Evolutionary conservation across 257 asterid species (phyloP), one percentile per base, ranked within the genome.

Genomic region (Thymus quinquecostatus): DNA sequence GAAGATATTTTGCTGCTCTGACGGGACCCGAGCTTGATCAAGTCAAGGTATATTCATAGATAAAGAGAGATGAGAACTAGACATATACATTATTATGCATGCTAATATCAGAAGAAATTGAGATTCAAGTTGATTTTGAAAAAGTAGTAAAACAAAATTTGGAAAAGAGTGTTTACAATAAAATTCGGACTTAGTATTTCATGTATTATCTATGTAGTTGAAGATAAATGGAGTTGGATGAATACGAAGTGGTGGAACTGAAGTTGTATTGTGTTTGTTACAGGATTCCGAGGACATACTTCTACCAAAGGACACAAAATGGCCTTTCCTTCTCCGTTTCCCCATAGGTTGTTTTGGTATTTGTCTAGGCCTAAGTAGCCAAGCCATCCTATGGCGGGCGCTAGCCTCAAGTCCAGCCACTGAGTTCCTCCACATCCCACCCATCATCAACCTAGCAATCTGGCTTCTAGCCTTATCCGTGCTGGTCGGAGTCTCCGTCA

Each of bases 1-100:
- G 98, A n/a, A 87, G 98, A 82, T 93, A 93, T 86, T 93, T 91
- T 79, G 98, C 92, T 74, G 98, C 98, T 61, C 92, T 93, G 34
- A 85, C 81, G 21, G 98, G 97, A 44, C 98, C 98, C 61, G 97
- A 93, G 70, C 82, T 93, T 8, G 98, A 93, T 75, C 86, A 93
- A 90, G 89, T 93, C 88, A 93, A 93, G 98, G 98, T 89, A 83
- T n/a, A n/a, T n/a, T n/a, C n/a, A n/a, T n/a, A n/a, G n/a, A n/a
- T n/a, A n/a, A n/a, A n/a, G n/a, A n/a, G n/a, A n/a, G n/a, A n/a
- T n/a, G n/a, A n/a, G n/a, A n/a, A n/a, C n/a, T n/a, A n/a, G n/a
- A n/a, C n/a, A n/a, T n/a, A n/a, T n/a, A n/a, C n/a, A n/a, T n/a
- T n/a, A n/a, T n/a, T n/a, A n/a, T n/a, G n/a, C n/a, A n/a, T n/a